Evolutionary conservation across 2,329 filamentous ascomycete genomes (phyloP).

Genomic region (Camillea tinctor): DNA sequence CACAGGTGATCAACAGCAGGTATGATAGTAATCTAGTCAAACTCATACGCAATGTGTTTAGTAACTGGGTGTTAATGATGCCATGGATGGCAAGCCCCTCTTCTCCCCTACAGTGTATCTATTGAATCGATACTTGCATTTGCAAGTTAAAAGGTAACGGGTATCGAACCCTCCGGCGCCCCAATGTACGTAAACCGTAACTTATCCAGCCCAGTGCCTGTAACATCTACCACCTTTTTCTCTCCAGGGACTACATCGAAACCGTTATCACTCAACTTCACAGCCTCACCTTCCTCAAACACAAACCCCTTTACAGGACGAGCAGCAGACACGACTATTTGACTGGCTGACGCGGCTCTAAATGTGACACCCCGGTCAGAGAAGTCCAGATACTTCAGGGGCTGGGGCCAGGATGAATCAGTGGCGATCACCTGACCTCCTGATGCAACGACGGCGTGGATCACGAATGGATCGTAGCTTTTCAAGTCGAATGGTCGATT

Average conservation of each 20-base stretch:
- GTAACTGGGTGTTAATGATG: too few species aligned
- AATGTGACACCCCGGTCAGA: constrained; percentile 41
- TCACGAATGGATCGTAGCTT: constrained; percentile 45
- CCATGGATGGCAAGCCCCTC: too few species aligned
- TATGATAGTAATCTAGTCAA: too few species aligned
- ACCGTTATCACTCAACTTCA: constrained; percentile 54
- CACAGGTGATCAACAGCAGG: too few species aligned
- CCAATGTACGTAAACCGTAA: constrained; percentile 29
- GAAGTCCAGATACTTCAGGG: constrained; percentile 59
- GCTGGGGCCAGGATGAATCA: constrained; percentile 60
- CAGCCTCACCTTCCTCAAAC: constrained; percentile 46
- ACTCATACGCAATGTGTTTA: too few species aligned
- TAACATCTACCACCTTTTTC: constrained; percentile 27
- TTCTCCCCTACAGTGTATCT: too few species aligned
- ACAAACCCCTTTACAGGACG: constrained; percentile 58
- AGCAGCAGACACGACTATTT: constrained; percentile 34
- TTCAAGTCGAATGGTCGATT: constrained; percentile 32
- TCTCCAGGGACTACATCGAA: constrained; percentile 56
- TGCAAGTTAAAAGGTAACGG: neutral
- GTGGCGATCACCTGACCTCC: constrained; percentile 41
- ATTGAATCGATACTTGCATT: too few species aligned
- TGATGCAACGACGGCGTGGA: constrained; percentile 43
- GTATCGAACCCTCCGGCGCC: constrained; percentile 8
- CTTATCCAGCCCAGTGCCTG: constrained; percentile 12
- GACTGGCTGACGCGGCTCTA: constrained; percentile 21